Evolutionary conservation across 352 stramenopile species (phyloP).

Genomic region (Globisporangium radiosum): DNA sequence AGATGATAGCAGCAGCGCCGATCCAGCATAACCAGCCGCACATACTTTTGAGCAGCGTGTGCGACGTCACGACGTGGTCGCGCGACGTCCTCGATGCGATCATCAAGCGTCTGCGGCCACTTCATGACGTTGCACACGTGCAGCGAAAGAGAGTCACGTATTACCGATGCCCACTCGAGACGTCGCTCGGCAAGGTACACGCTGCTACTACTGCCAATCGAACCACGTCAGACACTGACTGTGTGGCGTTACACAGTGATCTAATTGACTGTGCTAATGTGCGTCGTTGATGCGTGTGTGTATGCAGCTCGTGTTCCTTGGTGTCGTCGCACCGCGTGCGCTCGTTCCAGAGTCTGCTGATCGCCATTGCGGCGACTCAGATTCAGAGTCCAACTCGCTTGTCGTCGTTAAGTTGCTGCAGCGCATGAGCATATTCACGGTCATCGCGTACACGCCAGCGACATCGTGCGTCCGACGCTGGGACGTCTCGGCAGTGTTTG

Average conservation of each 20-base stretch:
- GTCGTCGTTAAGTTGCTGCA: slow-evolving; percentile 25
- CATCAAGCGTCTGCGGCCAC: not conserved
- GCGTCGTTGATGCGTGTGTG: not conserved
- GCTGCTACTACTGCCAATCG: too few species aligned
- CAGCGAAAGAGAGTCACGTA: not conserved
- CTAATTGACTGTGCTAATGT: not conserved
- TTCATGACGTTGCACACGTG: not conserved
- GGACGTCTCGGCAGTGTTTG: slow-evolving; percentile 30
- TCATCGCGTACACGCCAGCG: slow-evolving; percentile 31
- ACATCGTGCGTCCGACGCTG: slow-evolving; percentile 25
- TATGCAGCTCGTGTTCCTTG: slow-evolving; percentile 34
- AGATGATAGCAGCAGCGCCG: too few species aligned
- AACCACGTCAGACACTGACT: not conserved
- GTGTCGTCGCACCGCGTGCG: slow-evolving; percentile 7
- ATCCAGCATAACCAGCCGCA: not conserved
- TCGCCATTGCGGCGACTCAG: not conserved
- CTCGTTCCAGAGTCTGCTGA: too few species aligned
- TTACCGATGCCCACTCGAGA: slow-evolving; percentile 17
- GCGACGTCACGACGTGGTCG: not conserved
- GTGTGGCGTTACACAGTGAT: not conserved
- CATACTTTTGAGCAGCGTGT: not conserved
- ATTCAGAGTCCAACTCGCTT: not conserved
- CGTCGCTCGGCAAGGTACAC: slow-evolving; percentile 36
- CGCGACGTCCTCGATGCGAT: not conserved
- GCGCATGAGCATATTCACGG: slow-evolving; percentile 21